Evolutionary conservation across 768 basidiomycete species (phyloP), one percentile per base, ranked within the genome.

Genomic region (Boletus bicolor): DNA sequence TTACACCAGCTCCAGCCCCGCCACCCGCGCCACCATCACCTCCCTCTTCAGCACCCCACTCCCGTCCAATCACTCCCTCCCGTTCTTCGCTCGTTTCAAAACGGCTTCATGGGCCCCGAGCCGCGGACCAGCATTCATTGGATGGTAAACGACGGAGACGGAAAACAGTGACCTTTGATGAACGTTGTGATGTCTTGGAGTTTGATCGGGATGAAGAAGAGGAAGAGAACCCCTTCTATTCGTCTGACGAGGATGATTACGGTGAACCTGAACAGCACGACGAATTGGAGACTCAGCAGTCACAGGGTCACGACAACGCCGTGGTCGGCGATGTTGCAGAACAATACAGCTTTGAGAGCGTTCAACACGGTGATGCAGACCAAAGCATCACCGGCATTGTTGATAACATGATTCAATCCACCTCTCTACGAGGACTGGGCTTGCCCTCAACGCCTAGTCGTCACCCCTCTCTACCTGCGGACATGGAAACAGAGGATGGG

Each of bases 91-190:
- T 90, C 17, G 85, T 88, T 28, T 86, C 85, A 1, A 82, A 82
- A 59, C 81, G 88, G 36, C 78, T 91, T 60, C 86, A 87, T 61
- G 91, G 91, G 3, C 91, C 91, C 5, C 85, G 91, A 32, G 72
- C 81, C 4, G 82, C 77, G 51, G 77, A 76, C 48, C 72, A 74
- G 1, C 53, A 59, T 5, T 58, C 59, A 6, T 49, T 65, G 55
- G 63, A 67, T 44, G 61, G 68, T 32, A 78, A 65, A 63, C 78
- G 82, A 21, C 80, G 82, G 62, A 78, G 82, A 30, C 71, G 87
- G 57, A 93, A 91, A 69, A 91, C 83, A 0, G 92, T 94, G 28
- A 88, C 83, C 1, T 94, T 89, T 55, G 80, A 86, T 67, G 86
- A 89, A 58, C 79, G 83, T 11, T 89, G 87, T 60, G 91, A 93